A percentile compares a stretch with the other conserved stretches of the same genome.
These are phyloP conservation scores for Nakazawaea populi DNA, from an alignment of 805 yeast species.

Conservation along the genomic window DNA sequence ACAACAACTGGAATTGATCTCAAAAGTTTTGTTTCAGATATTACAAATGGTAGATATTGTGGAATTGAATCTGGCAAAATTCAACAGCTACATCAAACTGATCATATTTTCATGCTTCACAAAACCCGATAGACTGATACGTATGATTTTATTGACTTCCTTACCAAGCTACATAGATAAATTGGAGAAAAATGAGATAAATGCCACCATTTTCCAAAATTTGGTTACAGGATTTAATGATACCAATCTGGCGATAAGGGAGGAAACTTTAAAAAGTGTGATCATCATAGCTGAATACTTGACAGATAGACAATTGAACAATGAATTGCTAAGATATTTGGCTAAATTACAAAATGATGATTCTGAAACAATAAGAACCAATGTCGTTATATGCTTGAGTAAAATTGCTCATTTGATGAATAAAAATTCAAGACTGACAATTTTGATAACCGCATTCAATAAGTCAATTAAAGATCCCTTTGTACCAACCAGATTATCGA, in stretches of 20 bases:
- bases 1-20: constrained; percentile 4
- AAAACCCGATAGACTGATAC: constrained; percentile 68
- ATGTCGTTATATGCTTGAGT: constrained; percentile 65
- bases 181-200: constrained; percentile 56
- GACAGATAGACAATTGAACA: constrained; percentile 76
- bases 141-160: constrained; percentile 63
- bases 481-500: constrained; percentile 67
- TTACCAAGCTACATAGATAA: constrained; percentile 48
- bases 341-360: constrained; percentile 82
- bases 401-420: constrained; percentile 58
- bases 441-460: constrained; percentile 80
- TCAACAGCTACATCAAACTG: constrained; percentile 46
- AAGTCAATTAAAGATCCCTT: constrained; percentile 78
- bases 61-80: constrained; percentile 25
- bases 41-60: constrained; percentile 7
- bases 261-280: constrained; percentile 67
- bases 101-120: constrained; percentile 57
- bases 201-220: constrained; percentile 60
- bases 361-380: constrained; percentile 70
- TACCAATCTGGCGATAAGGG: constrained; percentile 73
- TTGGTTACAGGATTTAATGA: constrained; percentile 82
- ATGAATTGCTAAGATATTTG: constrained; percentile 71
- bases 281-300: constrained; percentile 55
- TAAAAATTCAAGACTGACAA: constrained; percentile 54
- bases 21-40: constrained; percentile 20